phyloP scores from a whole-genome alignment of 176 grass and related monocot genomes.

The Chloris gayana region DNA sequence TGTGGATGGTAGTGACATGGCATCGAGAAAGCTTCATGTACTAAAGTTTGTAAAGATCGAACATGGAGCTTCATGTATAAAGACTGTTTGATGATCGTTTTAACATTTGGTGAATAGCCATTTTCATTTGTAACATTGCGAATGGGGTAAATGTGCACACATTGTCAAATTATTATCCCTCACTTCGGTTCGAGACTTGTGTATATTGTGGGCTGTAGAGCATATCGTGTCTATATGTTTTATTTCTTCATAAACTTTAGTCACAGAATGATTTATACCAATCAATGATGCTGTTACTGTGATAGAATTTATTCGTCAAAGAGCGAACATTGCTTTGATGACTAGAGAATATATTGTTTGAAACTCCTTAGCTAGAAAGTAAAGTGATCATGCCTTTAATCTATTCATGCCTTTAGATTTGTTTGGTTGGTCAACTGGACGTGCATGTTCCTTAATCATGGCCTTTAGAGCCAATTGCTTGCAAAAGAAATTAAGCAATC shows the following conservation, averaged over 20 bases:
- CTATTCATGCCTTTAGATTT: constrained; percentile 17
- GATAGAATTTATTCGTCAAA: constrained; percentile 34
- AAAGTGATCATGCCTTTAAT: constrained; percentile 24
- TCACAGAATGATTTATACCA: neutral
- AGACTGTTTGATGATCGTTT: constrained; percentile 21
- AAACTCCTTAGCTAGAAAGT: constrained; percentile 22
- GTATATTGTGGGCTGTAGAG: neutral
- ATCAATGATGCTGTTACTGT: neutral
- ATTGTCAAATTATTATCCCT: neutral
- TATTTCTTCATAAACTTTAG: neutral
- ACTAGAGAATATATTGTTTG: neutral
- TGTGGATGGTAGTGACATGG: constrained; percentile 29
- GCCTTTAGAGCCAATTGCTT: constrained; percentile 20
- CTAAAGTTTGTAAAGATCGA: constrained; percentile 52
- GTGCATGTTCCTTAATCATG: neutral
- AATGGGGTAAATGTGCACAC: neutral
- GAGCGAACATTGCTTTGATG: constrained; percentile 38
- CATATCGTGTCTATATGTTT: neutral
- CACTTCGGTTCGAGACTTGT: neutral
- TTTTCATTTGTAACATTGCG: neutral
- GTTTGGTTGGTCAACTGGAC: constrained; percentile 36
- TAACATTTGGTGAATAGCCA: constrained; percentile 13
- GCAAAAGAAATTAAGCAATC: constrained; percentile 1
- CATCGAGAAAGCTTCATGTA: constrained; percentile 12
- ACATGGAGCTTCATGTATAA: constrained; percentile 39